These are phyloP conservation scores for Plantago rigida DNA, from an alignment of 305 asterid genomes.

Conservation along the genomic window DNA sequence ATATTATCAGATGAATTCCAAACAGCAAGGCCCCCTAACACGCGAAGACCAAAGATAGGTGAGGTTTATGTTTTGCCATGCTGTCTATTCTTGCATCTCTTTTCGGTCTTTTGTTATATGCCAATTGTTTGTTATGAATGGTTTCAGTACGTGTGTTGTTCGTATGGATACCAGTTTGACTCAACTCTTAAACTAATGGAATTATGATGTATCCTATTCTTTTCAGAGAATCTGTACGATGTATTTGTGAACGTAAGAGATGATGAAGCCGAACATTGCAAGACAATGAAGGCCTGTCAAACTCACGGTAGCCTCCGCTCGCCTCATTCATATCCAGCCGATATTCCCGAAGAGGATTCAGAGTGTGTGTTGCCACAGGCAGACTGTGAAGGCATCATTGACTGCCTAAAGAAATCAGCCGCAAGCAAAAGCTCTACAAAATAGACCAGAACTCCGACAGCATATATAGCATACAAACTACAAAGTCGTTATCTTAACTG, in stretches of 20 bases:
- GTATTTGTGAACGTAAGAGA: constrained; percentile 82
- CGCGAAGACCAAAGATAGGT: constrained; percentile 87
- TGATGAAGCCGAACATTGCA: constrained; percentile 96
- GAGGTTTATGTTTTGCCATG: constrained; percentile 13
- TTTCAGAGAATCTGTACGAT: constrained; percentile 73
- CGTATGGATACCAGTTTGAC: too few relatives aligned
- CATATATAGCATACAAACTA: background rate
- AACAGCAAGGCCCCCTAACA: constrained; percentile 62
- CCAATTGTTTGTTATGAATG: too few relatives aligned
- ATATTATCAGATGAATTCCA: constrained; percentile 72
- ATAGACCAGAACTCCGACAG: background rate
- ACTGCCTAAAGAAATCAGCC: constrained; percentile 60
- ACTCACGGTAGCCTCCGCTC: constrained; percentile 80
- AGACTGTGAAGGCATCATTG: constrained; percentile 73
- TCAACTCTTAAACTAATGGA: background rate
- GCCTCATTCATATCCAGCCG: constrained; percentile 51
- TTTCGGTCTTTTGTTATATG: too few relatives aligned
- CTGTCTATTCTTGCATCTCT: too few relatives aligned
- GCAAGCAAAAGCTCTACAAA: constrained; percentile 30
- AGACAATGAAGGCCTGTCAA: constrained; percentile 97
- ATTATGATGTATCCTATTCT: background rate
- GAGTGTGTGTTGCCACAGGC: constrained; percentile 38
- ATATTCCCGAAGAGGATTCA: constrained; percentile 29
- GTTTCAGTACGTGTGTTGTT: too few relatives aligned
- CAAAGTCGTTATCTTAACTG: too few relatives aligned